These are phyloP conservation scores for Geosmithia flava DNA, from an alignment of 2,329 filamentous ascomycete genomes.

Conservation along the genomic window DNA sequence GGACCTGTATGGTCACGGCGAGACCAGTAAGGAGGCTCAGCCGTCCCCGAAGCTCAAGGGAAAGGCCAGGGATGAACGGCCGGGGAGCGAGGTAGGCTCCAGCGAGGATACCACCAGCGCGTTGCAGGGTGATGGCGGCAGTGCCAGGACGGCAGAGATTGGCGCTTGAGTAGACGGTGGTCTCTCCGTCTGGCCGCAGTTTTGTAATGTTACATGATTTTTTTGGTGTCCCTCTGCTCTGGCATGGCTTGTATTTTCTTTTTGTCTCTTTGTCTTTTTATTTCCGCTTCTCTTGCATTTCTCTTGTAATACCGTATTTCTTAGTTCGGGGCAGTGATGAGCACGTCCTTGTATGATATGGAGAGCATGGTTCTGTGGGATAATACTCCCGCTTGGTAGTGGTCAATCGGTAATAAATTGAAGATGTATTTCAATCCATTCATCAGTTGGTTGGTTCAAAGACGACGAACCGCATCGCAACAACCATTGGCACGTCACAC, in stretches of 20 bases:
- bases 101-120: neutral
- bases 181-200: neutral
- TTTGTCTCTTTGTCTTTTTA: neutral
- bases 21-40: neutral
- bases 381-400: no score
- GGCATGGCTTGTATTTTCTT: neutral
- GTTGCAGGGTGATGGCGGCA: neutral
- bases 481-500: no score
- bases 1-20: conserved; percentile 10
- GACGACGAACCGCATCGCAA: no score
- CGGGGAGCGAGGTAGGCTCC: neutral
- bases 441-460: no score
- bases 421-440: no score
- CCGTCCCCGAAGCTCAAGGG: conserved; percentile 7
- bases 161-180: conserved; percentile 6
- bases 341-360: no score
- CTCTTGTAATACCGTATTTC: no score
- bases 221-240: neutral
- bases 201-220: neutral
- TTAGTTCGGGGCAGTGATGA: no score
- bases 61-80: conserved; percentile 12
- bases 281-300: neutral
- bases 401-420: no score
- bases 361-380: no score
- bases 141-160: neutral